phyloP scores from a whole-genome alignment of 2,329 filamentous ascomycete species.

The Neofusicoccum cordaticola region DNA sequence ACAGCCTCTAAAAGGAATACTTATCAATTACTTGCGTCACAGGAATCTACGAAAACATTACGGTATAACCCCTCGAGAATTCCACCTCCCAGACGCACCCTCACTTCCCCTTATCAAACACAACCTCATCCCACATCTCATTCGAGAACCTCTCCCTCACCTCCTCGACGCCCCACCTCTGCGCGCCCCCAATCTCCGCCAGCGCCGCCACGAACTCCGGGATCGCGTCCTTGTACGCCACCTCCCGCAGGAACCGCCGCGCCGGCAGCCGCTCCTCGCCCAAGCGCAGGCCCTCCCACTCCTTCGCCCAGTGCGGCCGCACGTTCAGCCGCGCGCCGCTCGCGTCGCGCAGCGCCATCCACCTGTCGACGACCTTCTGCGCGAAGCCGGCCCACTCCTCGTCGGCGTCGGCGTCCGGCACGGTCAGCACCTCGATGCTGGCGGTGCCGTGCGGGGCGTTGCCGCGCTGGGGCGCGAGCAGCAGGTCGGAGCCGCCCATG shows the following conservation, averaged over 20 bases:
- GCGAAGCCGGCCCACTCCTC: constrained; percentile 42
- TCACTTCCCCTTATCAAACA: constrained; percentile 18
- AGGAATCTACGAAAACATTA: too few species aligned
- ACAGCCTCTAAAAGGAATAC: too few species aligned
- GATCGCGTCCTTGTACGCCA: constrained; percentile 41
- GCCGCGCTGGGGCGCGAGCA: too few species aligned
- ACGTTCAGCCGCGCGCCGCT: too few species aligned
- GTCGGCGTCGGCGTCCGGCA: constrained; percentile 39
- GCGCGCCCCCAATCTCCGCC: constrained; percentile 35
- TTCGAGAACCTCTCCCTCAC: constrained; percentile 43
- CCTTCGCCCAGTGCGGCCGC: constrained; percentile 31
- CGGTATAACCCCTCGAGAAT: too few species aligned
- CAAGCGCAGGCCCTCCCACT: constrained; percentile 39
- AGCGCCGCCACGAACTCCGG: constrained; percentile 35
- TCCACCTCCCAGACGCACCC: too few species aligned
- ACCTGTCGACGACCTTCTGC: constrained; percentile 43
- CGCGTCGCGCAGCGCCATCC: constrained; percentile 32
- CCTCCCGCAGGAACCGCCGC: constrained; percentile 34
- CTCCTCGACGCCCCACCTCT: constrained; percentile 42
- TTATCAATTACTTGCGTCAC: too few species aligned
- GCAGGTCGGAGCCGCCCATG: too few species aligned
- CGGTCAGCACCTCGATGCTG: constrained; percentile 44
- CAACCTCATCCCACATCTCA: constrained; percentile 36
- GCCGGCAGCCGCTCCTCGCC: constrained; percentile 18
- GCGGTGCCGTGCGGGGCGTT: constrained; percentile 32